These are phyloP conservation scores for Agaricus sinodeliciosus DNA, from an alignment of 768 basidiomycete genomes.

Conservation along the genomic window DNA sequence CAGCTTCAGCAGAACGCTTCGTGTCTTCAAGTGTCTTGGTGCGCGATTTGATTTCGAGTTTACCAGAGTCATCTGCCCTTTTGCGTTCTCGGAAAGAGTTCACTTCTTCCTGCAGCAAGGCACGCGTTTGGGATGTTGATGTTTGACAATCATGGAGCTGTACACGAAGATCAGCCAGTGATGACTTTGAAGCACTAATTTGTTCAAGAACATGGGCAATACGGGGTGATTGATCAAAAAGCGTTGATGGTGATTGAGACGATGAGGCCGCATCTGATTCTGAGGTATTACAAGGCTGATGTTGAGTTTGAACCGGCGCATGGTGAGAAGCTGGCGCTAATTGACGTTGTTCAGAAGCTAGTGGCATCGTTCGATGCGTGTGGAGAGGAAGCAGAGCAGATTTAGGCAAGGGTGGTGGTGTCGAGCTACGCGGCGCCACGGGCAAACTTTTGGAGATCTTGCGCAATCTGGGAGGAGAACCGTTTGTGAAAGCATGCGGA, in stretches of 20 bases:
- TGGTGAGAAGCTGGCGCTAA: slow-evolving; percentile 20
- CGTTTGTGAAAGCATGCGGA: slow-evolving; percentile 35
- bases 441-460: slow-evolving; percentile 34
- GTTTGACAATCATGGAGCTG: slow-evolving; percentile 62
- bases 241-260: slow-evolving; percentile 33
- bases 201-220: slow-evolving; percentile 73
- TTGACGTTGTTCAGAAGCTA: slow-evolving; percentile 23
- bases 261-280: slow-evolving; percentile 24
- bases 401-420: slow-evolving; percentile 80
- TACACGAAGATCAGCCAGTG: slow-evolving; percentile 59
- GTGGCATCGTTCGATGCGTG: slow-evolving; percentile 38
- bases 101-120: slow-evolving; percentile 65
- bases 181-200: slow-evolving; percentile 54
- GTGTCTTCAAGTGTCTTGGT: slow-evolving; percentile 85
- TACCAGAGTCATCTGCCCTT: slow-evolving; percentile 75
- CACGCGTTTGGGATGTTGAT: slow-evolving; percentile 51
- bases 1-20: slow-evolving; percentile 74
- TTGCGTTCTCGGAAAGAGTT: slow-evolving; percentile 67
- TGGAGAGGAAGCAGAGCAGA: slow-evolving; percentile 77
- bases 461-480: slow-evolving; percentile 49
- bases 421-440: slow-evolving; percentile 50
- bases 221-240: slow-evolving; percentile 59
- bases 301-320: slow-evolving; percentile 21
- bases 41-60: slow-evolving; percentile 73
- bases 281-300: slow-evolving; percentile 8